Evolutionary conservation across 2,329 filamentous ascomycete species (phyloP).

Genomic region (Arthroderma sp.): DNA sequence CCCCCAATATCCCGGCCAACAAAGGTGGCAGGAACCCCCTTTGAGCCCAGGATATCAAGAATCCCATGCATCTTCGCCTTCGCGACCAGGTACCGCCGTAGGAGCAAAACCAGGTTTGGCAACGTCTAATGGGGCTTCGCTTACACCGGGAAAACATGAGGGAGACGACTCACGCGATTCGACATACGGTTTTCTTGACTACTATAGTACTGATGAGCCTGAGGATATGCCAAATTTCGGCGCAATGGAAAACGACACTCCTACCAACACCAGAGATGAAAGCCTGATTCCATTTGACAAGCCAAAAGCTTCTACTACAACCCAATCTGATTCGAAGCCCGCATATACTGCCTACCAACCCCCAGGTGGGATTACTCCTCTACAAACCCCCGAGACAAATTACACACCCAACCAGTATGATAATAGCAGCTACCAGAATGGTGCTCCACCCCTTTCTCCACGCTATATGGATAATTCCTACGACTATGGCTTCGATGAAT

Average conservation of each 20-base stretch:
- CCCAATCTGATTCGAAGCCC: conserved; percentile 10
- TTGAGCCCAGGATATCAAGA: conserved; percentile 8
- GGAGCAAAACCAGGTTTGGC: conserved; percentile 11
- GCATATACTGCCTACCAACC: conserved; percentile 27
- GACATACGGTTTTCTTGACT: conserved; percentile 37
- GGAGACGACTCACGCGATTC: conserved; percentile 19
- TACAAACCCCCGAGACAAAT: conserved; percentile 32
- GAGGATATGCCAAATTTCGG: conserved; percentile 52
- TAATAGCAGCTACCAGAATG: conserved; percentile 53
- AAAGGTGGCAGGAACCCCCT: conserved; percentile 21
- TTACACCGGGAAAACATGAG: conserved; percentile 6
- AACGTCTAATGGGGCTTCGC: neutral
- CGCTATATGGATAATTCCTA: conserved; percentile 3
- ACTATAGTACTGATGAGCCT: conserved; percentile 34
- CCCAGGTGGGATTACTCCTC: conserved; percentile 17
- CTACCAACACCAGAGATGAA: conserved; percentile 20
- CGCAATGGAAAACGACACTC: conserved; percentile 32
- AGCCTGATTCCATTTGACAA: conserved; percentile 22
- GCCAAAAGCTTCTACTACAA: conserved; percentile 13
- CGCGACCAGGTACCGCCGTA: conserved; percentile 17
- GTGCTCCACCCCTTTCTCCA: conserved; percentile 41
- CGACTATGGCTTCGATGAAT: conserved; percentile 2
- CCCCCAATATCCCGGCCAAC: conserved; percentile 24
- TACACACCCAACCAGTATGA: conserved; percentile 25
- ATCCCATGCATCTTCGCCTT: conserved; percentile 10